Conservation (phyloP, 2,329 filamentous ascomycete species). For the Curvularia spicifera region DNA sequence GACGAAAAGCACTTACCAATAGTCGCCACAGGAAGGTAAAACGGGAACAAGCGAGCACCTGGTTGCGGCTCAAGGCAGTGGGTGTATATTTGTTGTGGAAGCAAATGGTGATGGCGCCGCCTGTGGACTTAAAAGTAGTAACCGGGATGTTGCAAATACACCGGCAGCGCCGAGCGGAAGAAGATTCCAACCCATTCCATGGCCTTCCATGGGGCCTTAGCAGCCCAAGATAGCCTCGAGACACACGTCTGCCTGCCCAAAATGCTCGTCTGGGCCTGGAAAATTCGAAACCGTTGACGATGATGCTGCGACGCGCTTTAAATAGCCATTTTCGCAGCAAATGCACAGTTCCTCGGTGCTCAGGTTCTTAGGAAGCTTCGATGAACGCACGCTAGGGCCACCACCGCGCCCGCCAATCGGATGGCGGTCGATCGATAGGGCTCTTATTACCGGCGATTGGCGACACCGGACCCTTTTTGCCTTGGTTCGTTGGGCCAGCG, state of each 20-base stretch:
- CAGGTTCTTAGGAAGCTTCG: slow-evolving; percentile 15
- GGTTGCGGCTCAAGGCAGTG: slow-evolving; percentile 19
- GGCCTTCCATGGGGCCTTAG: slow-evolving; percentile 40
- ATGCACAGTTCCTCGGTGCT: slow-evolving; percentile 5
- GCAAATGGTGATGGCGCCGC: slow-evolving; percentile 25
- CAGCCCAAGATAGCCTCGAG: slow-evolving; percentile 30
- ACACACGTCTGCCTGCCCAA: slow-evolving; percentile 12
- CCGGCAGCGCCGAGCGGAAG: slow-evolving; percentile 43
- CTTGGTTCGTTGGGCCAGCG: slow-evolving; percentile 13
- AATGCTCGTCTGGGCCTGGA: background rate
- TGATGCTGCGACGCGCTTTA: background rate
- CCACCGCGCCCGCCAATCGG: slow-evolving; percentile 7
- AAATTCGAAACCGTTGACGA: background rate
- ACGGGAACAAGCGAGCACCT: slow-evolving; percentile 8
- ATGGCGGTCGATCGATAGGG: slow-evolving; percentile 8
- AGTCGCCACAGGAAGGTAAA: slow-evolving; percentile 17
- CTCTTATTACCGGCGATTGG: slow-evolving; percentile 19
- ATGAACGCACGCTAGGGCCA: slow-evolving; percentile 9
- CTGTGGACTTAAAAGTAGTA: slow-evolving; percentile 45
- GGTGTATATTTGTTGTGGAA: slow-evolving; percentile 22
- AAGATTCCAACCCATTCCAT: slow-evolving; percentile 47
- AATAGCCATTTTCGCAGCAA: background rate
- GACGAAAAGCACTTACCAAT: slow-evolving; percentile 29
- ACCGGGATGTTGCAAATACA: slow-evolving; percentile 42
- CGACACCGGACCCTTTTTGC: slow-evolving; percentile 11